These are phyloP conservation scores for Musa troglodytarum DNA, from an alignment of 176 grass and related monocot genomes.

Conservation along the genomic window DNA sequence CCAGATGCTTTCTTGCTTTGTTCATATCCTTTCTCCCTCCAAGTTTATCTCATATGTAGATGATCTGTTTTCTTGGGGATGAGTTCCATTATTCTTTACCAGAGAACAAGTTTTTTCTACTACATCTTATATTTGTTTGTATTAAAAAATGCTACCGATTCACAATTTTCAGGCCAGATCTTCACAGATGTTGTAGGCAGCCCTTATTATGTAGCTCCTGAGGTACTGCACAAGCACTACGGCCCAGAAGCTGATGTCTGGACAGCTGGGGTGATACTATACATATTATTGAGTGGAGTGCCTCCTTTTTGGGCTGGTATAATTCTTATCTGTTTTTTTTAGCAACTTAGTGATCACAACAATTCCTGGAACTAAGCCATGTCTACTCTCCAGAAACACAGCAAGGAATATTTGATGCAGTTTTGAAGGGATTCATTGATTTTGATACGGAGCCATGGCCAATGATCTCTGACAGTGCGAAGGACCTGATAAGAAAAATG, in stretches of 20 bases:
- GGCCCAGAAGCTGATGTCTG: constrained; percentile 63
- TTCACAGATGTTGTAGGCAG: constrained; percentile 63
- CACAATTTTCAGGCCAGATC: constrained; percentile 32
- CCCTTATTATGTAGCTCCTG: constrained; percentile 66
- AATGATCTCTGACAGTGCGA: constrained; percentile 43
- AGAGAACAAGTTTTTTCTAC: too few relatives aligned
- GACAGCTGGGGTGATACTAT: constrained; percentile 66
- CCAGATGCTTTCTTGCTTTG: too few relatives aligned
- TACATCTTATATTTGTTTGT: too few relatives aligned
- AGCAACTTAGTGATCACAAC: background rate
- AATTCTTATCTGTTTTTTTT: background rate
- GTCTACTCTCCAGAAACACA: constrained; percentile 36
- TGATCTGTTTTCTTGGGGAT: too few relatives aligned
- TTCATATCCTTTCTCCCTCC: too few relatives aligned
- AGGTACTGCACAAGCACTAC: constrained; percentile 75
- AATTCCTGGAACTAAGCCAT: background rate
- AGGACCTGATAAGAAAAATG: constrained; percentile 58
- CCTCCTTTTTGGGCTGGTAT: constrained; percentile 61
- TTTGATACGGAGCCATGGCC: constrained; percentile 62
- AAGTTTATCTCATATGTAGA: too few relatives aligned
- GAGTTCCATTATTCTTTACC: too few relatives aligned
- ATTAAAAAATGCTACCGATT: too few relatives aligned
- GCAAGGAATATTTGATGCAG: constrained; percentile 71
- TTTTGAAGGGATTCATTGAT: constrained; percentile 45
- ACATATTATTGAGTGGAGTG: constrained; percentile 62